phyloP scores from a whole-genome alignment of 2,329 filamentous ascomycete species.

The Calonectria hongkongensis region DNA sequence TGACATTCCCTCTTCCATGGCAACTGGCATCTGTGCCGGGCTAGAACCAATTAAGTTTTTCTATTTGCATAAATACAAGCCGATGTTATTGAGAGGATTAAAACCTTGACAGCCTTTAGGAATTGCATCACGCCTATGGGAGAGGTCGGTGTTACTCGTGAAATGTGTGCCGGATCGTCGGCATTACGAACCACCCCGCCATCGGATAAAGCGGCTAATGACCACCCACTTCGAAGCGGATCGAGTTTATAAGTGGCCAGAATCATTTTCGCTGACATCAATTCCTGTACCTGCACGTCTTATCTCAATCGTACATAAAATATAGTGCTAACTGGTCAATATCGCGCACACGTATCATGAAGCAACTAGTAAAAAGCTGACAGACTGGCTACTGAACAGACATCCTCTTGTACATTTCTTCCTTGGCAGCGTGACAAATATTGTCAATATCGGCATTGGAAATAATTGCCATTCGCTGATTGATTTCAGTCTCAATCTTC shows the following conservation, averaged over 20 bases:
- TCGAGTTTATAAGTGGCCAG: not conserved
- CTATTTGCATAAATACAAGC: not conserved
- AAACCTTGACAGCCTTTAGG: not conserved
- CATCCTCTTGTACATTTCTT: not conserved
- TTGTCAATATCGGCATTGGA: not conserved
- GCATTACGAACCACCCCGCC: not conserved
- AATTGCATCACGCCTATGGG: not conserved
- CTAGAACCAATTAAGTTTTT: too few relatives aligned
- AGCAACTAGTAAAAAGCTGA: not conserved
- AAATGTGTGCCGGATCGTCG: conserved; percentile 5
- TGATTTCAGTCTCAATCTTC: not conserved
- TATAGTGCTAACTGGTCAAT: not conserved
- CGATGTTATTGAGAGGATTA: not conserved
- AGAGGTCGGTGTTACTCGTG: not conserved
- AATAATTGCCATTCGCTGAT: not conserved
- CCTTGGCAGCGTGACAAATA: not conserved
- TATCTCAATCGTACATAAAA: not conserved
- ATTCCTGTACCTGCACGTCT: not conserved
- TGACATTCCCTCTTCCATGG: not conserved
- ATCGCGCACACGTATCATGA: not conserved
- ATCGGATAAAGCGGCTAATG: conserved; percentile 20
- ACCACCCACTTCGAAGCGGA: not conserved
- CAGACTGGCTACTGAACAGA: not conserved
- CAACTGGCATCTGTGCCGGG: not conserved
- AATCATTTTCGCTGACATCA: not conserved